phyloP scores from a whole-genome alignment of 805 yeast genomes.

The Metschnikowia corniflorae region DNA sequence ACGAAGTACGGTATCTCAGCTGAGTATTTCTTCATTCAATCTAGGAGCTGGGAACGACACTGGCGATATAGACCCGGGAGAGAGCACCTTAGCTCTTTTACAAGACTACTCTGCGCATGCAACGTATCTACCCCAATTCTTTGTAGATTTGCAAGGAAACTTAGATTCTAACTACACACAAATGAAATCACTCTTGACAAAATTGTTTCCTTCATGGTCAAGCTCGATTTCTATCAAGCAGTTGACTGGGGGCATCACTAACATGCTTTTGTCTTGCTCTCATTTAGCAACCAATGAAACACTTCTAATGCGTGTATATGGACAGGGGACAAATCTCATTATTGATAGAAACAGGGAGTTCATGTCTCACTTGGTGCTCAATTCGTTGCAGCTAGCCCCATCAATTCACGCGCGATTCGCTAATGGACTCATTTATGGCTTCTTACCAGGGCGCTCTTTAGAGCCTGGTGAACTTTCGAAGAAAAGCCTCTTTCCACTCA shows the following conservation, averaged over 20 bases:
- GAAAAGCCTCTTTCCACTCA: constrained; percentile 47
- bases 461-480: constrained; percentile 51
- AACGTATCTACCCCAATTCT: constrained; percentile 44
- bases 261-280: constrained; percentile 51
- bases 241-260: constrained; percentile 62
- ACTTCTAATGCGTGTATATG: constrained; percentile 66
- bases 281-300: constrained; percentile 28
- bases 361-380: constrained; percentile 62
- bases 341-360: constrained; percentile 74
- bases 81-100: constrained; percentile 11
- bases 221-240: constrained; percentile 36
- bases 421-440: constrained; percentile 73
- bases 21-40: no score
- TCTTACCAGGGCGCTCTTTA: constrained; percentile 59
- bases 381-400: constrained; percentile 62
- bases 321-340: constrained; percentile 66
- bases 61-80: neutral
- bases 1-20: no score
- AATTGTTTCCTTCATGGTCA: constrained; percentile 46
- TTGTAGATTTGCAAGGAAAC: constrained; percentile 37
- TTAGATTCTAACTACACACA: constrained; percentile 32
- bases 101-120: constrained; percentile 43
- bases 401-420: constrained; percentile 63
- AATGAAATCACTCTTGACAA: constrained; percentile 35
- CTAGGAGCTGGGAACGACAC: neutral